phyloP scores from a whole-genome alignment of 2,329 filamentous ascomycete genomes.

The Zasmidium citrigriseum region DNA sequence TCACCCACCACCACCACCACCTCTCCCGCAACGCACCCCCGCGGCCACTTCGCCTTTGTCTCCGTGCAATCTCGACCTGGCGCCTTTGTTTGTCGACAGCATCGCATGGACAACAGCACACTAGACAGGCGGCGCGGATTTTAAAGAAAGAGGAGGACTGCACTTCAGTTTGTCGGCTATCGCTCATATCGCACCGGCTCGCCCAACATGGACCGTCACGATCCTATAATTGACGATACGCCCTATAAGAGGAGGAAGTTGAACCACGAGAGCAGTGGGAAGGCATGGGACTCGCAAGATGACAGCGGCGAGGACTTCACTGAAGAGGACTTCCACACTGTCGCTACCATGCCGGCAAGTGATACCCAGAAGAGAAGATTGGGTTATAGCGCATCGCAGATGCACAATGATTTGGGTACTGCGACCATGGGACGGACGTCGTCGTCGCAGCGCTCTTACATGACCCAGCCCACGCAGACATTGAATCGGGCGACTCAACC shows the following conservation, averaged over 20 bases:
- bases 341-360: slow-evolving; percentile 38
- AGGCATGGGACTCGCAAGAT: slow-evolving; percentile 39
- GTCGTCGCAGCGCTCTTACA: slow-evolving; percentile 23
- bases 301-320: slow-evolving; percentile 53
- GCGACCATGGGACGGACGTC: no score
- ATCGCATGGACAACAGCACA: background rate
- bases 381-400: slow-evolving; percentile 20
- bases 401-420: slow-evolving; percentile 27
- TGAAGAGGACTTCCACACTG: slow-evolving; percentile 52
- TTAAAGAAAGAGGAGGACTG: background rate
- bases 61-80: no score
- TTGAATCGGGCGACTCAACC: slow-evolving; percentile 53
- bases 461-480: slow-evolving; percentile 54
- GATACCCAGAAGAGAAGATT: slow-evolving; percentile 25
- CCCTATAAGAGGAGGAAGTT: slow-evolving; percentile 38
- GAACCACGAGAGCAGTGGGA: slow-evolving; percentile 18
- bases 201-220: slow-evolving; percentile 25
- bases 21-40: background rate
- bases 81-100: background rate
- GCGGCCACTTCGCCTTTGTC: background rate
- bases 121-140: background rate
- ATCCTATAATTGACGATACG: slow-evolving; percentile 36
- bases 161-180: background rate
- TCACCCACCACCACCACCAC: background rate
- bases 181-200: background rate